These are phyloP conservation scores for Thalassiosira pacifica DNA, from an alignment of 352 stramenopile genomes.

Conservation along the genomic window DNA sequence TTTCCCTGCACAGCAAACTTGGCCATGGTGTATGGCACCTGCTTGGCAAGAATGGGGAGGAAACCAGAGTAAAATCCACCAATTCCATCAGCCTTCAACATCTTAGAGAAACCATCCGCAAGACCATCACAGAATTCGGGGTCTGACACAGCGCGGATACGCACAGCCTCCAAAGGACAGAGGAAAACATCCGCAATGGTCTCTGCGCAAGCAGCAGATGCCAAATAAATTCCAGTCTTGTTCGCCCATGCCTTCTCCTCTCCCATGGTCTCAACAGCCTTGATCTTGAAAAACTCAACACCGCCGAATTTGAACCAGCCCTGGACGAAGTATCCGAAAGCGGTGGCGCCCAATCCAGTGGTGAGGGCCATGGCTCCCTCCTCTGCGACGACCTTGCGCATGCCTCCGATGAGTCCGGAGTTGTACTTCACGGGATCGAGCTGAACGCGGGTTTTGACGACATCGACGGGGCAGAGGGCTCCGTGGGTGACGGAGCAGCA, in stretches of 20 bases:
- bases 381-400: conserved; percentile 85
- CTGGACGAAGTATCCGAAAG: conserved; percentile 89
- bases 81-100: conserved; percentile 87
- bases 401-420: conserved; percentile 87
- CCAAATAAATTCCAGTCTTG: conserved; percentile 89
- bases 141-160: conserved; percentile 89
- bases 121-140: conserved; percentile 86
- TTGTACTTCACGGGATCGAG: conserved; percentile 90
- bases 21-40: conserved; percentile 98
- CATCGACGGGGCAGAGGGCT: conserved; percentile 88
- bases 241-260: conserved; percentile 87
- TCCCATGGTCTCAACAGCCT: conserved; percentile 82
- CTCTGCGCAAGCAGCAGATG: conserved; percentile 85
- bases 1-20: conserved; percentile 97
- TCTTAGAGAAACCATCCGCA: conserved; percentile 85
- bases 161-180: conserved; percentile 89
- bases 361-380: conserved; percentile 88
- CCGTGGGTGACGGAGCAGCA: conserved; percentile 90
- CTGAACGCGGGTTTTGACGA: conserved; percentile 90
- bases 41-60: conserved; percentile 89
- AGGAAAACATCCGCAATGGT: conserved; percentile 91
- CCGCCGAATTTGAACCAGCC: conserved; percentile 91
- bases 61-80: conserved; percentile 90
- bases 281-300: conserved; percentile 91
- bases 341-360: conserved; percentile 88